Evolutionary conservation across 2,329 filamentous ascomycete genomes (phyloP).

Genomic region (Setomelanomma holmii): DNA sequence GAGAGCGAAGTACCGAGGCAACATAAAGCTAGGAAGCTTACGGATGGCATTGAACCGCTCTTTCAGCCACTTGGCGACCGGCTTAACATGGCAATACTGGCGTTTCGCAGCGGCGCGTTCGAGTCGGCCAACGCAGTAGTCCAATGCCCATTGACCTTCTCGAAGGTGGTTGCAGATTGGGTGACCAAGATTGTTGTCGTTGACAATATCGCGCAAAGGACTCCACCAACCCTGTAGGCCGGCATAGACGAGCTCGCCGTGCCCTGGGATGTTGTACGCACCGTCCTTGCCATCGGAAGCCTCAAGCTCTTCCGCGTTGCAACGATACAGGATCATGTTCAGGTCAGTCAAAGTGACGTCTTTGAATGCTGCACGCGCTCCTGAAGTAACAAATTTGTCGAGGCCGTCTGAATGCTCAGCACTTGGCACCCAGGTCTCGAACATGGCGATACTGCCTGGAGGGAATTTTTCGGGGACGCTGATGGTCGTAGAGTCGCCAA

Average conservation of each 20-base stretch:
- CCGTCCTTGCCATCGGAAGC: constrained; percentile 81
- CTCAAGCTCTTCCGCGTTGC: constrained; percentile 86
- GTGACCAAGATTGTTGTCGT: constrained; percentile 89
- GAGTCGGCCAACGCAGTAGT: constrained; percentile 82
- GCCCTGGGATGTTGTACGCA: constrained; percentile 84
- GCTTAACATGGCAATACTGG: constrained; percentile 67
- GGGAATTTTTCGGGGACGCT: constrained; percentile 83
- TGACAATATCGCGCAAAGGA: constrained; percentile 81
- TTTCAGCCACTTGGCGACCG: constrained; percentile 78
- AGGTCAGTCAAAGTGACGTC: constrained; percentile 80
- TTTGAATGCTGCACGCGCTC: constrained; percentile 78
- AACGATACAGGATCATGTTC: constrained; percentile 90
- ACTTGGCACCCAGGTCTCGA: constrained; percentile 93
- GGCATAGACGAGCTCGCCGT: constrained; percentile 88
- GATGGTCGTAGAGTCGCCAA: constrained; percentile 77
- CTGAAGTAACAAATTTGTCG: constrained; percentile 85
- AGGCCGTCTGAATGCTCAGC: constrained; percentile 84
- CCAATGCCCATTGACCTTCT: constrained; percentile 88
- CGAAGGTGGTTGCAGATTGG: constrained; percentile 92
- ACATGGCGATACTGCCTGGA: constrained; percentile 91
- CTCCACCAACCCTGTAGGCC: constrained; percentile 99
- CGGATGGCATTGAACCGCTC: constrained; percentile 87
- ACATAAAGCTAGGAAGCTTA: constrained; percentile 82
- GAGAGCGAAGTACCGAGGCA: constrained; percentile 92
- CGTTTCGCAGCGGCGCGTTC: constrained; percentile 72